Evolutionary conservation across 352 stramenopile genomes (phyloP).

Genomic region (Phytophthora litchii): DNA sequence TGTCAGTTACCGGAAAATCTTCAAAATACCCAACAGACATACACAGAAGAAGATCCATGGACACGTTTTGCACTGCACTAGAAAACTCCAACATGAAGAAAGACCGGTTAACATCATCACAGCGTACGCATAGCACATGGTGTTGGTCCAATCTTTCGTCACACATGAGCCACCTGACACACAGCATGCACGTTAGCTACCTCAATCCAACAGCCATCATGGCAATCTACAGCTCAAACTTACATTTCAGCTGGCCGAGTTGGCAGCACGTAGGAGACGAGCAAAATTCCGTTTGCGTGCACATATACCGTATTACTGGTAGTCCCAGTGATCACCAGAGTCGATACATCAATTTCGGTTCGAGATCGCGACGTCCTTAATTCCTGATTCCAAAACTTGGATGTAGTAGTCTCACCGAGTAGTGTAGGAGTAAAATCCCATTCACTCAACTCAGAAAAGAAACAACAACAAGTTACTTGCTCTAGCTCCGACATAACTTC

Average conservation of each 20-base stretch:
- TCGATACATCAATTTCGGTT: slow-evolving; percentile 24
- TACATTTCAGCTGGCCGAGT: slow-evolving; percentile 53
- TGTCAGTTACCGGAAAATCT: background rate
- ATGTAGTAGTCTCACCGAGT: slow-evolving; percentile 1
- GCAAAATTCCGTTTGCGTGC: slow-evolving; percentile 46
- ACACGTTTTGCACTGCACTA: slow-evolving; percentile 25
- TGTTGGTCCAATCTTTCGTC: slow-evolving; percentile 30
- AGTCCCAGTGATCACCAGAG: slow-evolving; percentile 52
- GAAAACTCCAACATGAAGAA: slow-evolving; percentile 62
- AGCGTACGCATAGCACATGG: slow-evolving; percentile 47
- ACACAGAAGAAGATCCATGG: slow-evolving; percentile 56
- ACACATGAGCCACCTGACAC: slow-evolving; percentile 28
- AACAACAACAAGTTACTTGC: slow-evolving; percentile 38
- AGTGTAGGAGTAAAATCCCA: slow-evolving; percentile 20
- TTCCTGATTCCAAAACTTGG: slow-evolving; percentile 12
- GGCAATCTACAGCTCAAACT: slow-evolving; percentile 12
- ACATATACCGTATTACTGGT: slow-evolving; percentile 53
- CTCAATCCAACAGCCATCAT: background rate
- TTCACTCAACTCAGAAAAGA: slow-evolving; percentile 29
- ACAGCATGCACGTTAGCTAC: slow-evolving; percentile 5
- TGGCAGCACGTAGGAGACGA: slow-evolving; percentile 54
- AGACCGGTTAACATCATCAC: slow-evolving; percentile 46
- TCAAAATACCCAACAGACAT: slow-evolving; percentile 14
- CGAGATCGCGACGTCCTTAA: background rate
- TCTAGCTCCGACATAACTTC: slow-evolving; percentile 6